Evolutionary conservation across 352 stramenopile genomes (phyloP).

Genomic region (Aphanomyces euteiches): DNA sequence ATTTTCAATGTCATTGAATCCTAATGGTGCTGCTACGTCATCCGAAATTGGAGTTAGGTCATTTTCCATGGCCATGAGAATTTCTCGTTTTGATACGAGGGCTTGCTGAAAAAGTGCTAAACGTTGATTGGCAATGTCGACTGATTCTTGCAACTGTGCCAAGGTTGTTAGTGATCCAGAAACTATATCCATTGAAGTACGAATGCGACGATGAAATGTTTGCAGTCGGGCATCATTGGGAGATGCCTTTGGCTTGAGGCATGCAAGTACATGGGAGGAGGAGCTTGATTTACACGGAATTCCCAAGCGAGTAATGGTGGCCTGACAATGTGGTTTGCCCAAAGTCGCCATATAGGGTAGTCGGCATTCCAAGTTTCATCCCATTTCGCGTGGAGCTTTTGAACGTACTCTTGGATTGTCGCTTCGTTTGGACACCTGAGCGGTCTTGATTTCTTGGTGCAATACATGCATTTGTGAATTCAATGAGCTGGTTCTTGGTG

Average conservation of each 20-base stretch:
- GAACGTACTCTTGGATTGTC: background rate
- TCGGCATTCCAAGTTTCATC: background rate
- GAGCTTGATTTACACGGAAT: background rate
- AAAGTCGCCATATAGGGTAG: background rate
- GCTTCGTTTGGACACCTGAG: background rate
- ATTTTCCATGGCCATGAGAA: background rate
- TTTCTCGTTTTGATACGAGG: background rate
- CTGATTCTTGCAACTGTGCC: background rate
- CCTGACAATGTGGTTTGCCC: background rate
- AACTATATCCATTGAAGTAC: background rate
- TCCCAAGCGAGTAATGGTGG: background rate
- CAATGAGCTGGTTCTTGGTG: background rate
- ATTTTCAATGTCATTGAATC: too few relatives aligned
- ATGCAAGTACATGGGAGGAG: background rate
- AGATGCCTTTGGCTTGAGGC: background rate
- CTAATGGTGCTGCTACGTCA: constrained; percentile 31
- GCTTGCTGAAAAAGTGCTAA: background rate
- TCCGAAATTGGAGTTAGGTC: constrained; percentile 17
- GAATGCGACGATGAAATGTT: background rate
- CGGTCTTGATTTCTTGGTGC: background rate
- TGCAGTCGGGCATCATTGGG: background rate
- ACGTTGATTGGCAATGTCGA: background rate
- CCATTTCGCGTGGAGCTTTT: background rate
- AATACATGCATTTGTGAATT: background rate
- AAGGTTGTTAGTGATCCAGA: background rate